Evolutionary conservation across 306 rosid species (phyloP).

Genomic region (Morella rubra): DNA sequence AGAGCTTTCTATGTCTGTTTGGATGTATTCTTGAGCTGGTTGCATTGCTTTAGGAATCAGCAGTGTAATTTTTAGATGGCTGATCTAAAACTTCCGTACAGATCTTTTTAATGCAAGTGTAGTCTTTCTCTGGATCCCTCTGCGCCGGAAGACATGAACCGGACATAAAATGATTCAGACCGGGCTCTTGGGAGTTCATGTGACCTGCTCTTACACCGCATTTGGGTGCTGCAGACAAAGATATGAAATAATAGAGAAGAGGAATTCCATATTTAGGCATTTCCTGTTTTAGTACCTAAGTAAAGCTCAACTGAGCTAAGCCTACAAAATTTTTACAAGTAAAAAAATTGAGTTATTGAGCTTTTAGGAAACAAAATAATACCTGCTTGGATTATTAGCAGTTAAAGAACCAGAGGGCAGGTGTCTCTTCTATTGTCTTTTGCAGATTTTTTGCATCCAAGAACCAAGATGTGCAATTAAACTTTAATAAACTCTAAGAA

Average conservation of each 20-base stretch:
- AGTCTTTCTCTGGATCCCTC: no score
- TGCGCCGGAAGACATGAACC: no score
- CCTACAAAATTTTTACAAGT: neutral
- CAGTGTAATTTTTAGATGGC: neutral
- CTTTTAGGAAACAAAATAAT: neutral
- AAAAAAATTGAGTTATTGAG: neutral
- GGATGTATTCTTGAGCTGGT: slow-evolving; percentile 1
- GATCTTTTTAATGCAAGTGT: neutral
- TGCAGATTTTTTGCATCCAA: neutral
- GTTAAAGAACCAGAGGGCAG: neutral
- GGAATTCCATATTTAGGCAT: neutral
- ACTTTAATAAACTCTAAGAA: neutral
- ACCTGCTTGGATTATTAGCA: neutral
- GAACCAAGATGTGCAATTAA: neutral
- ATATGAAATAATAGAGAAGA: neutral
- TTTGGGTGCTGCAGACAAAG: neutral
- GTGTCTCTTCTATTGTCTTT: neutral
- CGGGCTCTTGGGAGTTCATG: no score
- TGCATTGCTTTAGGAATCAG: neutral
- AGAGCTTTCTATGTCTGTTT: neutral
- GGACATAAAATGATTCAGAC: neutral
- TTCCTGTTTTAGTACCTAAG: neutral
- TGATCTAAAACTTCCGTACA: neutral
- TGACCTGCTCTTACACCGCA: neutral
- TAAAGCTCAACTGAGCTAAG: neutral